phyloP scores from a whole-genome alignment of 2,329 filamentous ascomycete genomes.

The Byssothecium circinans region DNA sequence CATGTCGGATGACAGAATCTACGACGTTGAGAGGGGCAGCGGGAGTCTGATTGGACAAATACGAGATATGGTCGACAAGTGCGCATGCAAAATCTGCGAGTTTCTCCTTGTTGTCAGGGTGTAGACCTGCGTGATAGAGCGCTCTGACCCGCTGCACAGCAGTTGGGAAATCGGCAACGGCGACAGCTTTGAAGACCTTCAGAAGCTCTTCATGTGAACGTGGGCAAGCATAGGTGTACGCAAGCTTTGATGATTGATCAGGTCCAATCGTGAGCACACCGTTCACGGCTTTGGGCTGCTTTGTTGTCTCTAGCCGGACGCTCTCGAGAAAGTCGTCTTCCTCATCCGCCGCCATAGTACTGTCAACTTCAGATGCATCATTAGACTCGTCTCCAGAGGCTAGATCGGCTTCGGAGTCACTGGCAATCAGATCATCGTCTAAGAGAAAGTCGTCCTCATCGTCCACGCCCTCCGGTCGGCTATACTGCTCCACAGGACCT shows the following conservation, averaged over 20 bases:
- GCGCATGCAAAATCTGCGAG: constrained; percentile 68
- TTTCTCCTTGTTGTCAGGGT: constrained; percentile 81
- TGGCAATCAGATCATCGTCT: constrained; percentile 85
- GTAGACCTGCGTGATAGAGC: constrained; percentile 86
- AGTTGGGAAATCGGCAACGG: constrained; percentile 68
- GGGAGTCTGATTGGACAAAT: constrained; percentile 56
- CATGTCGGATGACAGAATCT: constrained; percentile 81
- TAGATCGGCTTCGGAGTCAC: constrained; percentile 62
- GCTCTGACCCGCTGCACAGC: constrained; percentile 88
- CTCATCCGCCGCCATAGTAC: constrained; percentile 47
- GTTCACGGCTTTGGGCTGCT: constrained; percentile 39
- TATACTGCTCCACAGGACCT: constrained; percentile 53
- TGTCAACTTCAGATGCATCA: constrained; percentile 35
- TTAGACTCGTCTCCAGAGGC: constrained; percentile 29
- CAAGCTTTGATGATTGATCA: constrained; percentile 57
- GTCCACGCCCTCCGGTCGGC: constrained; percentile 58
- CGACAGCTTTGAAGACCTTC: constrained; percentile 62
- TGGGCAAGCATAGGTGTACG: constrained; percentile 86
- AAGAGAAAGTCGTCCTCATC: constrained; percentile 94
- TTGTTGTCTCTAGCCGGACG: constrained; percentile 40
- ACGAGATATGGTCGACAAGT: constrained; percentile 67
- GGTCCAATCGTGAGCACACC: constrained; percentile 46
- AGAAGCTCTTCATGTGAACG: constrained; percentile 74
- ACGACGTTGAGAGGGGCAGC: constrained; percentile 66
- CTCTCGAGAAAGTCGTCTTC: constrained; percentile 53